phyloP scores from a whole-genome alignment of 1,139 yeast species.

The Kodamaea suecica region DNA sequence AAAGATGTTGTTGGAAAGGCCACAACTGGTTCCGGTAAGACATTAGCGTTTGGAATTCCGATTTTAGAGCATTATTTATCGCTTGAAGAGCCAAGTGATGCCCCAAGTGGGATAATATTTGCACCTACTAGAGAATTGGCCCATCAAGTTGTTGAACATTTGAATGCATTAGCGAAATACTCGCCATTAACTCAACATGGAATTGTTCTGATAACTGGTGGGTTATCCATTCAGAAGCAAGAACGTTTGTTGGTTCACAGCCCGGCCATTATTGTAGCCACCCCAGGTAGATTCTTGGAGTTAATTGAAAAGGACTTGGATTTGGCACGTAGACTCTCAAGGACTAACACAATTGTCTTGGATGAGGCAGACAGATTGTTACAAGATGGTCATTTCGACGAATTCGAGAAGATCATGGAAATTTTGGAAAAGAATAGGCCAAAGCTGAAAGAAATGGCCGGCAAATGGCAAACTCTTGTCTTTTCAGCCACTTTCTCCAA shows the following conservation, averaged over 20 bases:
- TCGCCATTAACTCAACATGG: slow-evolving; percentile 57
- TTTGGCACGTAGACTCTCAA: slow-evolving; percentile 53
- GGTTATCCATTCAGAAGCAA: slow-evolving; percentile 90
- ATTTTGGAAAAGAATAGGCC: slow-evolving; percentile 43
- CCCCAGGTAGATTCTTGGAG: slow-evolving; percentile 93
- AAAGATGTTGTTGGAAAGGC: slow-evolving; percentile 92
- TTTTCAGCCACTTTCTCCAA: slow-evolving; percentile 92
- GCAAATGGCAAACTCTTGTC: slow-evolving; percentile 84
- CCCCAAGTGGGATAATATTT: slow-evolving; percentile 77
- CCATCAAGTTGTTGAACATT: slow-evolving; percentile 84
- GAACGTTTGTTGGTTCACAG: slow-evolving; percentile 69
- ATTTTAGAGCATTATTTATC: slow-evolving; percentile 63
- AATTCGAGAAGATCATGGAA: slow-evolving; percentile 77
- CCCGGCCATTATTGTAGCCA: slow-evolving; percentile 86
- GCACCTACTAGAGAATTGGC: slow-evolving; percentile 98
- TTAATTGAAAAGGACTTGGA: slow-evolving; percentile 62
- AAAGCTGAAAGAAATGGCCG: slow-evolving; percentile 21
- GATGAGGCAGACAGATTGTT: slow-evolving; percentile 98
- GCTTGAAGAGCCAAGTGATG: slow-evolving; percentile 19
- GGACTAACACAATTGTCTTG: slow-evolving; percentile 68
- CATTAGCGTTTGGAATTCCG: slow-evolving; percentile 95
- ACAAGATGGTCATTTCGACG: slow-evolving; percentile 96
- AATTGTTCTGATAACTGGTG: slow-evolving; percentile 87
- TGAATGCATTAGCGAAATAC: slow-evolving; percentile 57
- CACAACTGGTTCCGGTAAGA: slow-evolving; percentile 97